phyloP scores from a whole-genome alignment of 768 basidiomycete genomes.

The Dendrothele bispora region DNA sequence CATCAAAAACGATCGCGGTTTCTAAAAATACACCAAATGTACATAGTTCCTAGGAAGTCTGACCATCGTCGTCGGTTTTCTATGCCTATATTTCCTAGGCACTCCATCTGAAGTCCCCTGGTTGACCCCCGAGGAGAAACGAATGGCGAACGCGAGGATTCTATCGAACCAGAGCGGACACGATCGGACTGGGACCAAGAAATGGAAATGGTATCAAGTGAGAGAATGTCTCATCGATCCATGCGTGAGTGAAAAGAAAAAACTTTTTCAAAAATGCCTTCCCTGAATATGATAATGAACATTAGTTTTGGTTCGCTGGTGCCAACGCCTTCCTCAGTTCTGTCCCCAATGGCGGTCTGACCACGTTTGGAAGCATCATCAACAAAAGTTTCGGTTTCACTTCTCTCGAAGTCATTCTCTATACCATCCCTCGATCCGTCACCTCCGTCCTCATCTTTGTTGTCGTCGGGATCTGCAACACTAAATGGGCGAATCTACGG shows the following conservation, averaged over 20 bases:
- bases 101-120: slow-evolving; percentile 10
- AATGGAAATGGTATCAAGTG: slow-evolving; percentile 13
- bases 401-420: slow-evolving; percentile 5
- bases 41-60: slow-evolving; percentile 8
- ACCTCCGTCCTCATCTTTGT: slow-evolving; percentile 6
- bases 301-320: slow-evolving; percentile 8
- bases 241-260: too few species aligned
- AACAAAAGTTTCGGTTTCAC: slow-evolving; percentile 9
- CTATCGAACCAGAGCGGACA: slow-evolving; percentile 9
- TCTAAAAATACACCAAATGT: neutral
- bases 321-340: slow-evolving; percentile 4
- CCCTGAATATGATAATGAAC: too few species aligned
- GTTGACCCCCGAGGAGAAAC: slow-evolving; percentile 8
- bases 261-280: too few species aligned
- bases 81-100: slow-evolving; percentile 9
- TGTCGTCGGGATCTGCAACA: slow-evolving; percentile 6
- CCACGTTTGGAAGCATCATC: slow-evolving; percentile 10
- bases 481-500: too few species aligned
- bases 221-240: slow-evolving; percentile 7
- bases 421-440: slow-evolving; percentile 4
- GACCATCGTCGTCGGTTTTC: slow-evolving; percentile 5
- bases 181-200: slow-evolving; percentile 6
- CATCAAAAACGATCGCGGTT: too few species aligned
- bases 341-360: slow-evolving; percentile 10
- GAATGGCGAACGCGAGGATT: slow-evolving; percentile 10